Base-by-base conservation (phyloP, 2,329 filamentous ascomycete genomes). In the Chrysoporthe cubensis region DNA sequence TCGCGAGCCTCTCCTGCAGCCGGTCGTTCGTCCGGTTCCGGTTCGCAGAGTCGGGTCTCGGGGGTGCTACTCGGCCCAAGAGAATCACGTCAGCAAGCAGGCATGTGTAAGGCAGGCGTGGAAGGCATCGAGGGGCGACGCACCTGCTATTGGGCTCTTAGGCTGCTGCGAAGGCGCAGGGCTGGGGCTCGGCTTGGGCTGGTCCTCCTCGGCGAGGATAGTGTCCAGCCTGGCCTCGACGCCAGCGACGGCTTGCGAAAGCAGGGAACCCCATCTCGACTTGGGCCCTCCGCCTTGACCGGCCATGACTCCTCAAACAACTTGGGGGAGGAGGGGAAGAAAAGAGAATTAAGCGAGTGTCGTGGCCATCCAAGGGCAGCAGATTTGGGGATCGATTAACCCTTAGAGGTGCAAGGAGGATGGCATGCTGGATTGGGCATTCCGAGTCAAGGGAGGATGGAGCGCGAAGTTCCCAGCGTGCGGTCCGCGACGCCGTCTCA, bases 151-250 rank as follows among this genome's bases (percentile, higher is more conserved):
- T 70, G 72, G 77, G 71, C 71, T 74, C 69, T 71, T 80, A 40
- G 75, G 78, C 72, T 74, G 72, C 70, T 78, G 63, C 44, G 76
- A 71, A 40, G 76, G 71, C 4, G 72, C 46, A 75, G 72, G 50
- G 74, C 76, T 65, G 75, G 66, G n/a, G 74, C 75, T 65, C 76
- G 80, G 66, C 76, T 77, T 69, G 77, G 80, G 62, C 80, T 82
- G 62, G 56, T 90, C 88, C 66, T 92, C 89, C 72, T 97, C 94
- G 65, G 93, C 89, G 69, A 99, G 86, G 68, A 99, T 97, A 62
- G 88, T 94, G 78, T 99, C 96, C 69, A 99, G 87, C 56, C 92
- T 90, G 69, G 94, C 96, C 81, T 99, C 96, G 67, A 99, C 91
- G 69, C 94, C 94, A 65, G 94, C 94, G 69, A 98, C 93, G 71